phyloP scores from a whole-genome alignment of 73 alveolate genomes.

The Stentor coeruleus region DNA sequence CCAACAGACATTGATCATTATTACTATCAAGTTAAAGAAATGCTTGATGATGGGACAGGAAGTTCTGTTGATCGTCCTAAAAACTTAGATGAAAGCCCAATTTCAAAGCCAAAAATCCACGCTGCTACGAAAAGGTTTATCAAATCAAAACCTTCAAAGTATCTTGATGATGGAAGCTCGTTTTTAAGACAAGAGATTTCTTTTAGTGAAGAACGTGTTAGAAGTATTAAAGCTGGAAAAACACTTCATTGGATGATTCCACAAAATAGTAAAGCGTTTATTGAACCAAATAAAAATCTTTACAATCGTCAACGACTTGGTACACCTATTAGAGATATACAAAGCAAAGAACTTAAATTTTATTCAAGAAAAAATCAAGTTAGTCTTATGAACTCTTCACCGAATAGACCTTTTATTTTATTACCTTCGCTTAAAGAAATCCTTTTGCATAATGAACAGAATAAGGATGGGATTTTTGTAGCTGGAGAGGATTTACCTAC shows the following conservation, averaged over 20 bases:
- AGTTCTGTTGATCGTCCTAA: too few relatives aligned
- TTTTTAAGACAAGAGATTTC: slow-evolving; percentile 1
- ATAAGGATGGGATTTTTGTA: background rate
- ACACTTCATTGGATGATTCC: background rate
- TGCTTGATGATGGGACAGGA: too few relatives aligned
- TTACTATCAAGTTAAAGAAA: too few relatives aligned
- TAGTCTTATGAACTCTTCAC: background rate
- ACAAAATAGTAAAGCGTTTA: background rate
- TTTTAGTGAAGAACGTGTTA: background rate
- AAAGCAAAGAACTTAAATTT: background rate
- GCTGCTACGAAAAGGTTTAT: too few relatives aligned
- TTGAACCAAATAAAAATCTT: background rate
- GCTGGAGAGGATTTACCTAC: background rate
- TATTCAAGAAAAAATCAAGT: background rate
- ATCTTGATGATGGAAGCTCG: too few relatives aligned
- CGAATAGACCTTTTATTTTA: background rate
- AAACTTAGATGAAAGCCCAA: too few relatives aligned
- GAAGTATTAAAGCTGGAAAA: background rate
- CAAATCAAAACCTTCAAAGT: too few relatives aligned
- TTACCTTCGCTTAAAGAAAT: background rate
- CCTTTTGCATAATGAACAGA: background rate
- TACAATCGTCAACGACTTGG: background rate
- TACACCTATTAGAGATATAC: background rate
- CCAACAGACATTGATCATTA: too few relatives aligned
- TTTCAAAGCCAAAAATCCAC: too few relatives aligned